Evolutionary conservation across 257 asterid species (phyloP), one percentile per base, ranked within the genome.

Genomic region (Fraxinus excelsior): DNA sequence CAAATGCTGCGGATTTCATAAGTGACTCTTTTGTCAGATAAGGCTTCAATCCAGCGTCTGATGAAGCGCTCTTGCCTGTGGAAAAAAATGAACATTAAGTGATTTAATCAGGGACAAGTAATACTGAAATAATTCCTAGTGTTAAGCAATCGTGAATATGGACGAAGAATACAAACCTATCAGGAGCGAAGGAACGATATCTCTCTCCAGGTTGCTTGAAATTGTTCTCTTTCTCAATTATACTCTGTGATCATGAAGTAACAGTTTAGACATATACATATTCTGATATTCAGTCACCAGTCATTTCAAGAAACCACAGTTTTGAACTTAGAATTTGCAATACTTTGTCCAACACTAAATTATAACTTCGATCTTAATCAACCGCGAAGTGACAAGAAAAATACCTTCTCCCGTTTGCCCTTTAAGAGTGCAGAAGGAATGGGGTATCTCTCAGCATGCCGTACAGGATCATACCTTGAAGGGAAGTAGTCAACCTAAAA

Each of bases 171-270:
- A n/a, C 64, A n/a, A 35, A 86, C 90, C 90, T 84, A 76, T 82
- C 88, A 3, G 87, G 81, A 14, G 79, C 79, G 82, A 82, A 86
- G 46, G 90, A 84, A 49, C 87, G 79, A 82, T 82, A 84, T 70
- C 84, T 80, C 76, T 82, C 88, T 21, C 90, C 90, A 8, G 88
- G 88, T 69, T 86, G 90, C 82, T 84, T 86, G 79, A 86, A 86
- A 82, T 86, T 86, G 81, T 86, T 86, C 83, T 86, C 88, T 78
- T 82, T 84, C 76, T 66, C 84, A 77, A 86, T 84, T 0, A 86
- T 76, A 76, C 83, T 70, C 90, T 86, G 86, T 74, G 2, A 60
- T 9, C 14, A 60, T 60, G 16, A 60, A 60, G 34, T 60, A 25
- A 21, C 4, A 44, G 1, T 51, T 49, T 51, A 19, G 62, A 51